Base-by-base conservation (phyloP, 345 rosid species). In the Brassica juncea region DNA sequence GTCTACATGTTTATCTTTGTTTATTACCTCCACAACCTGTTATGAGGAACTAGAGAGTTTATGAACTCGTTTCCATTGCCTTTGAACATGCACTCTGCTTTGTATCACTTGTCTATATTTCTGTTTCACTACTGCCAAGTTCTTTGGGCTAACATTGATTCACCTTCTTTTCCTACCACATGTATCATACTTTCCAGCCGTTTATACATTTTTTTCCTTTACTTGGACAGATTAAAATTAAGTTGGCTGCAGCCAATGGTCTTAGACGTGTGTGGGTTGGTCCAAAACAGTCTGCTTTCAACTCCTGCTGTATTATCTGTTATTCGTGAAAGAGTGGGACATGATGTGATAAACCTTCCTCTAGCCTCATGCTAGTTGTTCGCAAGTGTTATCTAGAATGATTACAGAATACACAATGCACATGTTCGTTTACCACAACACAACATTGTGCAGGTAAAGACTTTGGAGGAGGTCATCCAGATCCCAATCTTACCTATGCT, bases 401-500 rank as follows among this genome's bases (percentile, higher is more conserved):
- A 30, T 28, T 58, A 61, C 6, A 2, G 8, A 31, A 14, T 37
- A 72, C n/a, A 21, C 47, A n/a, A 68, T 75, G 19, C 30, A 28
- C 75, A 19, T 35, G 59, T 42, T 25, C 72, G 21, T 70, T 31
- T 2, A 55, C 69, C 34, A 44, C 79, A 73, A 66, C 9, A 66
- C 61, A 1, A 72, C 58, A 39, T 25, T 19, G 54, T 81, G 64
- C 85, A 94, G 94, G 0, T 19, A 97, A 91, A 81, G 97, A 92
- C 84, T 94, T 94, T 84, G 99, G 99, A 32, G 97, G 97, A 74
- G 97, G 97, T 39, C 97, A 94, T 83, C 94, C 92, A 2, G 97
- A 91, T 86, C 98, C 97, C 34, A 94, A 92, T 84, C 87, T 94
- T 80, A 94, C 97, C 62, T 92, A 94, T 74, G 97, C 97, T 44